Evolutionary conservation across 768 basidiomycete genomes (phyloP), one percentile per base, ranked within the genome.

Genomic region (Russula emetica): DNA sequence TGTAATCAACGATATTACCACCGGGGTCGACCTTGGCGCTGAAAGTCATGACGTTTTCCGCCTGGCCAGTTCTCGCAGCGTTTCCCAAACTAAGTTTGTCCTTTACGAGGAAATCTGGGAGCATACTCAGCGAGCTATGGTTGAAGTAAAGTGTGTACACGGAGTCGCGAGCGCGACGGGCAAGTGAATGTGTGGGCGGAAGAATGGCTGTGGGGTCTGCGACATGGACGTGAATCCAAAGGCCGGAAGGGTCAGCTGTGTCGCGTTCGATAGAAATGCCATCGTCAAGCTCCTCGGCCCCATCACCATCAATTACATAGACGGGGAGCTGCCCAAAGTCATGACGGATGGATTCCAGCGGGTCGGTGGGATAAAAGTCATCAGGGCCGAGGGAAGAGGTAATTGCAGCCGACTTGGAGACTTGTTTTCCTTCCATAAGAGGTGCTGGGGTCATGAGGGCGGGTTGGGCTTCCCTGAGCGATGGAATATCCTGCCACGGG

Each of bases 141-240:
- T 79, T 70, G 54, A 88, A 80, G 73, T 99, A 99, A 0, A 76
- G 69, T 0, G 90, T 82, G 50, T 79, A 71, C 3, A 76, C 77
- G 61, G 78, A 76, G 51, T 76, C 70, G 5, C 79, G 76, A 0
- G 95, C 95, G 5, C 78, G 74, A 30, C 78, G 74, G 1, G 88
- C 80, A 2, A 94, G 71, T 7, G 76, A 68, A 72, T 95, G 88
- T 1, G 79, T 79, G 0, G 89, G 90, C 22, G 86, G 87, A 28
- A 99, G 79, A 54, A 88, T 68, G 13, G 86, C 78, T 1, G 92
- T 93, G 0, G 95, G 95, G 72, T 99, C 97, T 11, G 97, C 95
- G 61, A 99, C 81, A 71, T 98, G 97, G 28, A 88, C 79, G 69
- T 98, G 95, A 13, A 96, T 72, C 96, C 97, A 98, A 51, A 76